Evolutionary conservation across 1,139 yeast species (phyloP).

Genomic region (Blastobotrys arbuscula): DNA sequence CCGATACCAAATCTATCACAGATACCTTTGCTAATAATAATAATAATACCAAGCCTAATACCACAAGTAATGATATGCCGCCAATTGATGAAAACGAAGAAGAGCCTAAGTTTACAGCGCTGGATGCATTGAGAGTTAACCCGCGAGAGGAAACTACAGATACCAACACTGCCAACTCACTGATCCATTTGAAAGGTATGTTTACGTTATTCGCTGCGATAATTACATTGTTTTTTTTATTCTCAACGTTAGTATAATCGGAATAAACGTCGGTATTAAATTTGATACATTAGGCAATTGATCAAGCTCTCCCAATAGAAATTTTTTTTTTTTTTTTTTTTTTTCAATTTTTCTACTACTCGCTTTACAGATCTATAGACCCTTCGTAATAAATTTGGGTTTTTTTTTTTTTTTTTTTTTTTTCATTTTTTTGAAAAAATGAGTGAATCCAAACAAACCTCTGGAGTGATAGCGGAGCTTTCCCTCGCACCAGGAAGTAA

Average conservation of each 20-base stretch:
- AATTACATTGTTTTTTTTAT: background rate
- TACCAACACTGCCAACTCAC: background rate
- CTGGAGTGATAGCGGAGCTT: constrained; percentile 10
- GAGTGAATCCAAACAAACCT: background rate
- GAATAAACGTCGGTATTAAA: too few species aligned
- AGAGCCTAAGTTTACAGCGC: constrained; percentile 3
- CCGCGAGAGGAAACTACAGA: background rate
- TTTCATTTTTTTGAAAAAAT: background rate
- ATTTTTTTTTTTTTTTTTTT: background rate
- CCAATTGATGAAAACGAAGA: background rate
- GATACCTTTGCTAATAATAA: background rate
- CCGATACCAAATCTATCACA: too few species aligned
- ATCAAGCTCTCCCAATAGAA: too few species aligned
- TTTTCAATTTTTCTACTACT: background rate
- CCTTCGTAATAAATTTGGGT: background rate
- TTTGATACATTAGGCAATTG: too few species aligned
- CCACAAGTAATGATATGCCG: background rate
- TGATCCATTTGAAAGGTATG: background rate
- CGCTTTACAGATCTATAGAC: background rate
- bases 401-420: background rate
- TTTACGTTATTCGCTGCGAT: background rate
- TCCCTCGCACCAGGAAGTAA: constrained; percentile 10
- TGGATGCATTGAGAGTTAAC: constrained; percentile 1
- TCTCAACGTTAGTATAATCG: background rate
- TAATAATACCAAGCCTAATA: background rate